These are phyloP conservation scores for Microcos paniculata DNA, from an alignment of 345 rosid genomes.

Conservation along the genomic window DNA sequence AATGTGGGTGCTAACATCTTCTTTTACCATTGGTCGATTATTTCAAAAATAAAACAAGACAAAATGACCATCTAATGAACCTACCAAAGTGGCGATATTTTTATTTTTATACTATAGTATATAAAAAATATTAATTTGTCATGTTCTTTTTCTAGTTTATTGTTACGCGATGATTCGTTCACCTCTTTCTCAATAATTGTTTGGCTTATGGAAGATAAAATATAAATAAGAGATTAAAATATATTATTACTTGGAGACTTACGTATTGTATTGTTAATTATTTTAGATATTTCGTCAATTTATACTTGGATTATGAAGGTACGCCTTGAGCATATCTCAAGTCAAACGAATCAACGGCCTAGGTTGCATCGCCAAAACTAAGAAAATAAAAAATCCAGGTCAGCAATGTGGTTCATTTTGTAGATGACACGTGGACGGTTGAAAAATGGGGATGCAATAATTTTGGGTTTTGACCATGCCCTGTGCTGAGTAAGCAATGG, in stretches of 20 bases:
- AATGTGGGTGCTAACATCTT: neutral
- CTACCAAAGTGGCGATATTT: neutral
- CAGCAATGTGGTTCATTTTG: no score
- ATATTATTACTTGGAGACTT: neutral
- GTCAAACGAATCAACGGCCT: neutral
- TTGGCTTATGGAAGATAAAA: neutral
- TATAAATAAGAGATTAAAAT: neutral
- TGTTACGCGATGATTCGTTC: conserved; percentile 3
- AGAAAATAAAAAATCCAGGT: neutral
- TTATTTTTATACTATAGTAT: neutral
- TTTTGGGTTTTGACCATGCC: neutral
- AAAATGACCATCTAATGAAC: neutral
- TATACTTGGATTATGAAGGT: neutral
- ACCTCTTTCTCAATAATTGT: neutral
- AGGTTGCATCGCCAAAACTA: neutral
- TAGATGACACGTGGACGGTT: neutral
- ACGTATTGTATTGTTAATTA: neutral
- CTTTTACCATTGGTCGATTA: neutral
- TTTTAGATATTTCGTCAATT: neutral
- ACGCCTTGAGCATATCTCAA: neutral
- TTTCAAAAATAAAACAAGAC: neutral
- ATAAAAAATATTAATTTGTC: neutral
- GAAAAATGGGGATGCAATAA: neutral
- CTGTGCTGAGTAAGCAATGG: conserved; percentile 22
- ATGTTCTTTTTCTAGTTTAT: neutral